Conservation (phyloP, 2,329 filamentous ascomycete species). For the Clarireedia homoeocarpa region DNA sequence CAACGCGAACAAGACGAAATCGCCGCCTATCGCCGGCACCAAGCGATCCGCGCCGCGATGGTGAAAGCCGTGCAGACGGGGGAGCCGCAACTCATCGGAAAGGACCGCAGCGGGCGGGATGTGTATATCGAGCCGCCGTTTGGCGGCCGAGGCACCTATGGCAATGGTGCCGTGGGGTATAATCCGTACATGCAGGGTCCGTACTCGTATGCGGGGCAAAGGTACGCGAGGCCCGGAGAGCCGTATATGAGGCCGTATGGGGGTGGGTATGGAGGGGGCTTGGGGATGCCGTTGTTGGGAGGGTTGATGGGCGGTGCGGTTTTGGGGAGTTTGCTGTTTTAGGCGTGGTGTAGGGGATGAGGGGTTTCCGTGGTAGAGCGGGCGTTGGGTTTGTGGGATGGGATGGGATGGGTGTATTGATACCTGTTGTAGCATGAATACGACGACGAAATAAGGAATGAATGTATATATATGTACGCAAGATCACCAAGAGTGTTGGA, state of each 20-base stretch:
- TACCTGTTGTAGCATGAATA: no score
- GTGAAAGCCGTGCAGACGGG: conserved; percentile 43
- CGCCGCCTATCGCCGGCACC: conserved; percentile 39
- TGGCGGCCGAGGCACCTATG: conserved; percentile 4
- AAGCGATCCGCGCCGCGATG: conserved; percentile 43
- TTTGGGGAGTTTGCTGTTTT: conserved; percentile 36
- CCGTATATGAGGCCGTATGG: conserved; percentile 40
- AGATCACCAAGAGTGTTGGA: neutral
- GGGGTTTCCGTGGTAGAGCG: neutral
- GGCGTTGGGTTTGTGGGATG: neutral
- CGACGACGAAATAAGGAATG: neutral
- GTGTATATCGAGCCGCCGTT: conserved; percentile 51
- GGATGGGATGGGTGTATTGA: neutral
- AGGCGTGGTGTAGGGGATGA: neutral
- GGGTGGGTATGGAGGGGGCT: conserved; percentile 37
- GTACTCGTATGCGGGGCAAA: conserved; percentile 38
- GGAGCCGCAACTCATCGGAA: conserved; percentile 46
- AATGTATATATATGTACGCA: neutral
- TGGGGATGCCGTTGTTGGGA: conserved; percentile 37
- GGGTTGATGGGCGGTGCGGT: conserved; percentile 40
- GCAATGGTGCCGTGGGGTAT: conserved; percentile 32
- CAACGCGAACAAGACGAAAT: conserved; percentile 42
- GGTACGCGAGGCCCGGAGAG: conserved; percentile 40
- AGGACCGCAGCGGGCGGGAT: conserved; percentile 44
- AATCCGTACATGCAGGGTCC: conserved; percentile 38